Conservation (phyloP, 176 grass and related monocot genomes). For the Paspalum vaginatum region DNA sequence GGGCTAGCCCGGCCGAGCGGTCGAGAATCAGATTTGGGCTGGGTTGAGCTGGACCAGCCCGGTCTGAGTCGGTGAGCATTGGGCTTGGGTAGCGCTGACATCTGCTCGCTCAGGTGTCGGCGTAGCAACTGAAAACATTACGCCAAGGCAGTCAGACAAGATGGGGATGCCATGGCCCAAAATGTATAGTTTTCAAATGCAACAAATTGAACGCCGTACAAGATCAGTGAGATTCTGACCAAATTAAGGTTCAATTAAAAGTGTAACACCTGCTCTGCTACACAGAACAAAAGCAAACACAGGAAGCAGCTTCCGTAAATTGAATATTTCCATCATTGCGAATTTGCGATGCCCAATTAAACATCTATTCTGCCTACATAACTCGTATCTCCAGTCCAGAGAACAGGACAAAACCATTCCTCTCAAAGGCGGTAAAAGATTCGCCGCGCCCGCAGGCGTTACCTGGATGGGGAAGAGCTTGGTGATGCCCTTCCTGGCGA, state of each 20-base stretch:
- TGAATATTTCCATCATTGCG: background rate
- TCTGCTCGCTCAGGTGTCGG: background rate
- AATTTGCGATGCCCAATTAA: background rate
- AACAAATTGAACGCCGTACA: no score
- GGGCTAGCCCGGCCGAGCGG: background rate
- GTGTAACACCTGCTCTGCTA: no score
- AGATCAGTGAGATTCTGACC: background rate
- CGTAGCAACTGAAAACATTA: background rate
- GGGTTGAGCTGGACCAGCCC: background rate
- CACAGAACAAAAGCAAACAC: no score
- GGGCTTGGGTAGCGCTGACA: background rate
- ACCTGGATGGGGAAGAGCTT: constrained; percentile 99
- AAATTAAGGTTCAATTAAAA: background rate
- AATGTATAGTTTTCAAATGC: no score
- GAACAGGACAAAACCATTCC: background rate
- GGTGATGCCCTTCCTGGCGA: constrained; percentile 69
- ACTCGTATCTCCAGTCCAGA: background rate
- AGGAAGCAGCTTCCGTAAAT: no score
- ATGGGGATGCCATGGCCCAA: no score
- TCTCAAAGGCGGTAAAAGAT: no score
- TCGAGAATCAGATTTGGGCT: background rate
- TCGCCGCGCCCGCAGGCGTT: background rate
- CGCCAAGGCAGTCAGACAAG: no score
- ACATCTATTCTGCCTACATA: background rate
- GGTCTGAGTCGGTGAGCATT: background rate